Evolutionary conservation across 2,329 filamentous ascomycete genomes (phyloP).

Genomic region (Trichoderma koningiopsis): DNA sequence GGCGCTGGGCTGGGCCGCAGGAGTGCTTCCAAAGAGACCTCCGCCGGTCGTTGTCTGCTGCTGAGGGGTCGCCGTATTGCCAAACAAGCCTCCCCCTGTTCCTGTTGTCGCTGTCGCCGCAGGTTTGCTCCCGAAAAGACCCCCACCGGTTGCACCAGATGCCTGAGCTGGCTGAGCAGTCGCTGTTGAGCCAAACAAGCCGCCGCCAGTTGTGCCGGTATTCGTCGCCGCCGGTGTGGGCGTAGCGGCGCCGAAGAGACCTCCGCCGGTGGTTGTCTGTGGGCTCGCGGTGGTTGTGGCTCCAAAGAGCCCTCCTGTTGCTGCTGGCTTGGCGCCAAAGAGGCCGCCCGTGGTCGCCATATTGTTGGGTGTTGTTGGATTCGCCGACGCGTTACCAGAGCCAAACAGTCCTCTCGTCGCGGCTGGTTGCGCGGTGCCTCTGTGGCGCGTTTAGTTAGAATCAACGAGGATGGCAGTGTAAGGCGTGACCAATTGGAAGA

Average conservation of each 20-base stretch:
- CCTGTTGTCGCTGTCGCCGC: conserved; percentile 11
- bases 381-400: conserved; percentile 35
- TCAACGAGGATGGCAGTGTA: not conserved
- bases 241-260: conserved; percentile 30
- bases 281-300: conserved; percentile 33
- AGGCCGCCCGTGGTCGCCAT: conserved; percentile 44
- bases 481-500: not conserved
- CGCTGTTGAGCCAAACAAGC: conserved; percentile 37
- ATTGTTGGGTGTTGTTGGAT: conserved; percentile 34
- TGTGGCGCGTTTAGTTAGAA: conserved; percentile 26
- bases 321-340: conserved; percentile 38
- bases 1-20: conserved; percentile 31
- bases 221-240: conserved; percentile 17
- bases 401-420: conserved; percentile 44
- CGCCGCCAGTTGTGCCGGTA: conserved; percentile 30
- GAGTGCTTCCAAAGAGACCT: conserved; percentile 39
- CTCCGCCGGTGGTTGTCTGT: conserved; percentile 28
- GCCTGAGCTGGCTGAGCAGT: conserved; percentile 26
- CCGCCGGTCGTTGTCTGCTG: conserved; percentile 31
- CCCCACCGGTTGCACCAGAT: conserved; percentile 3
- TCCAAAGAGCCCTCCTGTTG: conserved; percentile 38
- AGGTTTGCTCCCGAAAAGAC: conserved; percentile 26
- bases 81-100: conserved; percentile 38
- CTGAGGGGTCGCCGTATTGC: conserved; percentile 34
- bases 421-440: conserved; percentile 38